Evolutionary conservation across 139 green algal genomes (phyloP), one percentile per base, ranked within the genome.

Genomic region (Limnomonas spitsbergensis): DNA sequence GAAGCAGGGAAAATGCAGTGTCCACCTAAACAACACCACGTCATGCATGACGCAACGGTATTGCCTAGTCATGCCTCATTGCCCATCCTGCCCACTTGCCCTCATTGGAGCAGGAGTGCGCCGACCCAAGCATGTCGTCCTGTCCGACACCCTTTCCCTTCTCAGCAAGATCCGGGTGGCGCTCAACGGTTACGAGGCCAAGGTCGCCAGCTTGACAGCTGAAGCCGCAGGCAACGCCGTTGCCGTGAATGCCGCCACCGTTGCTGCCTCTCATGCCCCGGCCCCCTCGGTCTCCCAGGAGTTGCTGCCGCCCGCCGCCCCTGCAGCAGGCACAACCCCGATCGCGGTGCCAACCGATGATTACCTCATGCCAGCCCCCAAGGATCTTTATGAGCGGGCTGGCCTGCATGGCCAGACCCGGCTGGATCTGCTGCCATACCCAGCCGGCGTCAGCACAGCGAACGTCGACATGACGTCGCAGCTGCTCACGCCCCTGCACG

Each of bases 61-160:
- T 61, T 14, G 14, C 20, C 47, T 61, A 61, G 14, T 61, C 47
- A 61, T 61, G 47, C 47, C 47, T 61, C 20, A 20, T 61, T 61
- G 20, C 14, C 14, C 20, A 61, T 61, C 20, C 14, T 20, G 14
- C 47, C 14, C 14, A 20, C 14, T 61, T 61, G 20, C 20, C 47
- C n/a, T n/a, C n/a, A n/a, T n/a, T n/a, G n/a, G 47, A 29, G 47
- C 68, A 75, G 68, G 20, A 39, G 68, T 75, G 34, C 68, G 68
- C 68, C 34, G 68, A 6, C 68, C 68, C 68, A 75, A 75, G 68
- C 68, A 75, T 40, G 68, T 75, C 34, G 36, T 75, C 36, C 36
- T 75, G 68, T 75, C 68, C 68, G 68, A 75, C 68, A 75, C 68
- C 34, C 32, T 75, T 6, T 20, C 34, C 14, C 68, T 75, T 6